Evolutionary conservation across 768 basidiomycete genomes (phyloP), one percentile per base, ranked within the genome.

Genomic region (Leccinellum luteum): DNA sequence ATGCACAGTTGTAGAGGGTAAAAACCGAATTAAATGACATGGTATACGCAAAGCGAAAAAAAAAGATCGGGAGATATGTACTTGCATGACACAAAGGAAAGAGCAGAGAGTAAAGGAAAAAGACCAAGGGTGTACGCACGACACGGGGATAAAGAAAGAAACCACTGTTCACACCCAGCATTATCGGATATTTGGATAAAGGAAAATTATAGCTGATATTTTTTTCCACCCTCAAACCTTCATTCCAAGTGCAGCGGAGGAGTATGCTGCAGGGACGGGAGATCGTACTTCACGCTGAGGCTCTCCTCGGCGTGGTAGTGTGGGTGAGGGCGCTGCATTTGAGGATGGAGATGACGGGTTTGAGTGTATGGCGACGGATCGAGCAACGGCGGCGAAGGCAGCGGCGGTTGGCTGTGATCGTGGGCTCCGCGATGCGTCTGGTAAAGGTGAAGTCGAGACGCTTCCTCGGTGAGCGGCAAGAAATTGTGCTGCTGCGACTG

Each of bases 181-280:
- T 70, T 70, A 70, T 64, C 66, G 57, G 54, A 48, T 3, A 53
- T 27, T 62, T 38, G 63, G 70, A 64, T 70, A 72, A 65, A 72
- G 7, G 41, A 43, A 49, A 57, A 63, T 57, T 61, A 63, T 55
- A 34, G 30, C 31, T 30, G 21, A 60, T 27, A 31, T 57, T 54
- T 56, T 59, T 60, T 58, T 57, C 49, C 50, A 4, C 48, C 12
- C 31, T 56, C 38, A 78, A 6, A 75, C 79, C 61, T 76, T 80
- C 79, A 81, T 78, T 77, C 79, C 79, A 75, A 78, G 66, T 63
- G 75, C 71, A 76, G 76, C 65, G 74, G 79, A 30, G 74, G 80
- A 51, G 77, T 79, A 78, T 60, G 66, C 51, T 56, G 79, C 66
- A 73, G 74, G 57, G 66, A 74, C 76, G 67, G 77, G 54, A 66